Conservation (phyloP, 108 stramenopile species). For the Aurantiochytrium sp. region DNA sequence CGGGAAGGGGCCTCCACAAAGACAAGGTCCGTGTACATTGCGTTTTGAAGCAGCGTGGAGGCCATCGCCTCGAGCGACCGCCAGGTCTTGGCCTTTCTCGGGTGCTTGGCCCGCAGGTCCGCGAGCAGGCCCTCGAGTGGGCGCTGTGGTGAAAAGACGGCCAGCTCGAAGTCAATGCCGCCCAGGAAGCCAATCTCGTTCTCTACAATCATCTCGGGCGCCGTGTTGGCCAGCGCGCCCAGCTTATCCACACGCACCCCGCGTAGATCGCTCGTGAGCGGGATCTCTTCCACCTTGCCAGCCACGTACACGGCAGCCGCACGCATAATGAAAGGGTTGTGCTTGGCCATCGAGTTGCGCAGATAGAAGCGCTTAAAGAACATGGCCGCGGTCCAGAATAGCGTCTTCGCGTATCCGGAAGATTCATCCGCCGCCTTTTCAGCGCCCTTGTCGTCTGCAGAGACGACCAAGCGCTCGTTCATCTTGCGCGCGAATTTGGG, state of each 20-base stretch:
- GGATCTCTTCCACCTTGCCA: constrained; percentile 9
- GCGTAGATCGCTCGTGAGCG: neutral
- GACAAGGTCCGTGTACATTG: neutral
- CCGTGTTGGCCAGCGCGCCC: neutral
- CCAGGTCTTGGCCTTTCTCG: neutral
- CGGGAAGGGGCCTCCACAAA: neutral
- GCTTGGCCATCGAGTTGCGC: neutral
- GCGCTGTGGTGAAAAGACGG: neutral
- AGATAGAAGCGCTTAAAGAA: neutral
- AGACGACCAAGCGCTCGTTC: neutral
- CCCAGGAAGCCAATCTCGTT: constrained; percentile 9
- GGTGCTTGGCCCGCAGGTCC: neutral
- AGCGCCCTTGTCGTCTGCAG: neutral
- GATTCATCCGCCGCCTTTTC: neutral
- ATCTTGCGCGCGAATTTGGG: neutral
- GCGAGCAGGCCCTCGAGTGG: neutral
- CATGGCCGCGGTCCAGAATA: neutral
- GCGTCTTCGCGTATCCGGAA: neutral
- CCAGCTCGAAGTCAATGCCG: neutral
- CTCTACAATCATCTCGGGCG: neutral
- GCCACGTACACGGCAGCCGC: neutral
- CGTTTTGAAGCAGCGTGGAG: neutral
- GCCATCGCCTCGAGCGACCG: neutral
- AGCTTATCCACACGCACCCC: neutral
- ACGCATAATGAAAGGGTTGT: neutral